Evolutionary conservation across 805 yeast genomes (phyloP), one percentile per base, ranked within the genome.

Genomic region (Clavispora carvajalis): DNA sequence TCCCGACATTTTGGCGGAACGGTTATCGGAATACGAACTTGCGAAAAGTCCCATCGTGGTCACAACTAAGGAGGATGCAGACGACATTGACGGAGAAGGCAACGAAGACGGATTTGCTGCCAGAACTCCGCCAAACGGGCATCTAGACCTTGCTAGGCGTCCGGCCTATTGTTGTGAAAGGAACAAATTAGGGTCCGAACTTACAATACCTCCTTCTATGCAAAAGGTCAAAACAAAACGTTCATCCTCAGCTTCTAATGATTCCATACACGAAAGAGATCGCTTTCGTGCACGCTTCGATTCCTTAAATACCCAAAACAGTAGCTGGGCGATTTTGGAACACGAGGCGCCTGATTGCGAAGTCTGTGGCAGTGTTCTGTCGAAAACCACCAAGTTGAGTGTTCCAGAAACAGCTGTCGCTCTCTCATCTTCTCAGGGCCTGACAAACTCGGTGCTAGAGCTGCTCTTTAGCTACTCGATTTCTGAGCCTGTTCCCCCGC

Each of bases 231-330:
- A 46, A 25, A 38, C 54, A 34, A 69, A 69, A 44, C 47, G 74
- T 18, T 59, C 71, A 1, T 58, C 65, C 2, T 67, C 73, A 2
- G 43, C 68, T 12, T 66, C 71, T 11, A 67, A 67, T 44, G 74
- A 68, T 45, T 51, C 58, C 16, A 25, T 59, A 5, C 61, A 62
- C 47, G 74, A 69, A 45, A 50, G 73, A 22, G 74, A 67, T 44
- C 48, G 74, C 26, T 67, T 67, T 40, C 49, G 69, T 30, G 73
- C 72, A 10, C 54, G 73, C 17, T 48, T 64, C 22, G 62, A 59
- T 38, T 55, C 58, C 16, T 54, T 68, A 41, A 68, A 68, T 43
- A 40, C 49, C 31, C 40, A 47, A 31, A 41, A 26, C 19, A 31
- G 24, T 23, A 26, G 22, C 28, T 34, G 33, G 9, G 24, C 45